phyloP scores from a whole-genome alignment of 2,329 filamentous ascomycete species.

The Pezicula radicicola region DNA sequence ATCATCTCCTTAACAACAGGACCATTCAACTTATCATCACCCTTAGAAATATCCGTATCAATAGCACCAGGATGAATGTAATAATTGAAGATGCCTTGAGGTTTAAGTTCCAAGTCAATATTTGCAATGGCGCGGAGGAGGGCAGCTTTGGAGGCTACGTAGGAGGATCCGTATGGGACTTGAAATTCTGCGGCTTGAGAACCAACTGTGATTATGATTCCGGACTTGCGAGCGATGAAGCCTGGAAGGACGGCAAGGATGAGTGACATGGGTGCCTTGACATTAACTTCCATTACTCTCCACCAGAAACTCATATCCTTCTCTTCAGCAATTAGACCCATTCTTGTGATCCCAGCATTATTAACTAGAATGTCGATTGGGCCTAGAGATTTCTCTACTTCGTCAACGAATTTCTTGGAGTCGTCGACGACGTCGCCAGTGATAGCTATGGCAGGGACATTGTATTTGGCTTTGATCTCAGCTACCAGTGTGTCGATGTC shows the following conservation, averaged over 20 bases:
- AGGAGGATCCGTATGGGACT: conserved; percentile 5
- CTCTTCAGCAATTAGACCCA: conserved; percentile 7
- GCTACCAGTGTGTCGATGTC: conserved; percentile 12
- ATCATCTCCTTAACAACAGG: neutral
- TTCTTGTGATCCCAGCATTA: conserved; percentile 7
- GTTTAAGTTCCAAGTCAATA: conserved; percentile 6
- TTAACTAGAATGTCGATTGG: conserved; percentile 18
- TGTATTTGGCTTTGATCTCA: conserved; percentile 16
- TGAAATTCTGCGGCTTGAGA: neutral
- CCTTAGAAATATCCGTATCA: neutral
- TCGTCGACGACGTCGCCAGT: conserved; percentile 1
- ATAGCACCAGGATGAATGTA: conserved; percentile 10
- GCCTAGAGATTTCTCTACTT: neutral
- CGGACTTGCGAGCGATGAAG: conserved; percentile 5
- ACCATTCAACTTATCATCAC: neutral
- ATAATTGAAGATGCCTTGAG: conserved; percentile 5
- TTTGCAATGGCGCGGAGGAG: conserved; percentile 5
- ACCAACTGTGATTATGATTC: conserved; percentile 7
- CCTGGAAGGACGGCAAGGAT: conserved; percentile 10
- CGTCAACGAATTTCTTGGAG: neutral
- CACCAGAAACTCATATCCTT: conserved; percentile 9
- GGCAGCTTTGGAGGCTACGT: conserved; percentile 6
- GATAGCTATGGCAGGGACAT: neutral
- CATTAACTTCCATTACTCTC: neutral
- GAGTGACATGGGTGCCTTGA: conserved; percentile 4